Percentiles rank a stretch among this genome's conserved stretches.
phyloP scores from a whole-genome alignment of 2,329 filamentous ascomycete genomes.

The Hypoxylon sp. region DNA sequence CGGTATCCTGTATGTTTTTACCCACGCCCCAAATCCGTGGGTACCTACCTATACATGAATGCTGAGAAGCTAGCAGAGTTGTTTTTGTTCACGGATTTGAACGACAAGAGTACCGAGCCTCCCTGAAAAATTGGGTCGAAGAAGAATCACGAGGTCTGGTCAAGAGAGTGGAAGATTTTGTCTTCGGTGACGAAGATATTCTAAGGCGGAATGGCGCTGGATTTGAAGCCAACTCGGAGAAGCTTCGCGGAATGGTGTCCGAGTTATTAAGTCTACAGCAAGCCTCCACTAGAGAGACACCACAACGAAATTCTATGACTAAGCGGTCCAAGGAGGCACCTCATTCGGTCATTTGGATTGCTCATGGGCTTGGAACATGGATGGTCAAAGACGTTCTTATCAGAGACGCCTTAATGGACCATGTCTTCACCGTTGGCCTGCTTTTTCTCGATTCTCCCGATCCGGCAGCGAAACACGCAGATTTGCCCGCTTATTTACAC shows the following conservation, averaged over 20 bases:
- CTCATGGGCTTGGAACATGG: not conserved
- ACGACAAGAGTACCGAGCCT: not conserved
- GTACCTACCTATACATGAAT: not conserved
- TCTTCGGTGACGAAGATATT: not conserved
- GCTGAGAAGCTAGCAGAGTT: not conserved
- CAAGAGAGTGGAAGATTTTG: not conserved
- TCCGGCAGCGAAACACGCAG: not conserved
- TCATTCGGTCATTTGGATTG: not conserved
- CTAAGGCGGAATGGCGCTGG: not conserved
- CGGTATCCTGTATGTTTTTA: not conserved
- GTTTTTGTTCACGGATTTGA: not conserved
- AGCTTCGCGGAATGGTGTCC: not conserved
- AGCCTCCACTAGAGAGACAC: not conserved
- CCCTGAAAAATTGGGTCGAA: not conserved
- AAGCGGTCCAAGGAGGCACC: not conserved
- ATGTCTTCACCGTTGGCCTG: not conserved
- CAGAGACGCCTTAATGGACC: not conserved
- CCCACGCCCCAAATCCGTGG: not conserved
- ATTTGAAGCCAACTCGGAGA: not conserved
- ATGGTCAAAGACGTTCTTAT: not conserved
- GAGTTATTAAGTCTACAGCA: not conserved
- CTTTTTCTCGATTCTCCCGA: not conserved
- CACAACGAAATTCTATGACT: not conserved
- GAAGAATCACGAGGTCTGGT: not conserved
- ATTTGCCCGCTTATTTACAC: not conserved